These are phyloP conservation scores for Rheum nobile DNA, from an alignment of 148 eudicot genomes.

Conservation along the genomic window DNA sequence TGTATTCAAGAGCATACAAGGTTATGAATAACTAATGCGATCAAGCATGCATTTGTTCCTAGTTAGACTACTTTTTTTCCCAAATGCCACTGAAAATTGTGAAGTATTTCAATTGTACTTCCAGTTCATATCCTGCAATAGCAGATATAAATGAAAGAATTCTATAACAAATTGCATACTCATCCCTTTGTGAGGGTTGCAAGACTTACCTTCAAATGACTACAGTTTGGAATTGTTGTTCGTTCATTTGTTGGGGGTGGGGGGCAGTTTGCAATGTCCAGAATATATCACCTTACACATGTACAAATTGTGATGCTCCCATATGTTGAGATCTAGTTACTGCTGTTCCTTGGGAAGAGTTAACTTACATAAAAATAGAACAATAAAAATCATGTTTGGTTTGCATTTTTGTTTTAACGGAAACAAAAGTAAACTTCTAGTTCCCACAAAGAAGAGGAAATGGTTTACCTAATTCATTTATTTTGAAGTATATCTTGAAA, in stretches of 20 bases:
- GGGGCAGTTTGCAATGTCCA: neutral
- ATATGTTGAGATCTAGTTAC: neutral
- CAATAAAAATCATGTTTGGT: neutral
- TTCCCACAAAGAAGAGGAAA: neutral
- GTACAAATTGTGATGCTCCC: too few relatives aligned
- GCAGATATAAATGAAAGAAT: neutral
- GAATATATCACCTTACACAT: neutral
- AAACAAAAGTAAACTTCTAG: neutral
- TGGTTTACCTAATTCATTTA: neutral
- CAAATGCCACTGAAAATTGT: neutral
- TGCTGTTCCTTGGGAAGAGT: neutral
- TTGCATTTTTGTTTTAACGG: neutral
- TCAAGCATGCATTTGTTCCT: neutral
- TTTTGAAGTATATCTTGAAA: neutral
- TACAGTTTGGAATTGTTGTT: too few relatives aligned
- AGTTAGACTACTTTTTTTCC: neutral
- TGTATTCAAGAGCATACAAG: neutral
- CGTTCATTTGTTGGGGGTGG: too few relatives aligned
- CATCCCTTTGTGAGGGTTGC: neutral
- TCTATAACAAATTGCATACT: neutral
- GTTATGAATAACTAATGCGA: neutral
- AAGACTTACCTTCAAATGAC: neutral
- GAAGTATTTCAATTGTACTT: neutral
- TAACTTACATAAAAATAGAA: neutral
- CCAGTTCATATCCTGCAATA: neutral